Conservation (phyloP, 2,329 filamentous ascomycete genomes). For the Hypomyces perniciosus region DNA sequence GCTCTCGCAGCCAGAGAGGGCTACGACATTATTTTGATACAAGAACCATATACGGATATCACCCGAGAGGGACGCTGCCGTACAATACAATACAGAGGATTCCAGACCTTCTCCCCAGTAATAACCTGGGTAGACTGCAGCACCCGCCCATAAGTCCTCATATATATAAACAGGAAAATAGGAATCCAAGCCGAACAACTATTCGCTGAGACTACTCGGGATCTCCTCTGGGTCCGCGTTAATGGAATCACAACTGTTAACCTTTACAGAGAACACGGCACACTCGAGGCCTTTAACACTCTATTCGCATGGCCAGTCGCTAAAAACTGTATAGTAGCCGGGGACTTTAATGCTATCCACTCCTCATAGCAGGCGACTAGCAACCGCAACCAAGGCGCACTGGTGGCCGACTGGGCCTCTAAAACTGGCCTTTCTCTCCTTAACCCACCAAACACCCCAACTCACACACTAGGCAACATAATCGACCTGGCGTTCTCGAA, state of each 20-base stretch:
- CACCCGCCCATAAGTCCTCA: background rate
- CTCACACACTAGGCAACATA: conserved; percentile 4
- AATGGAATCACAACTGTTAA: background rate
- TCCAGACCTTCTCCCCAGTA: background rate
- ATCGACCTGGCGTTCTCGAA: conserved; percentile 15
- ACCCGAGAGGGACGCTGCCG: background rate
- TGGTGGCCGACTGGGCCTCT: background rate
- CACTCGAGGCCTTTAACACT: background rate
- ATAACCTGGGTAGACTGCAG: background rate
- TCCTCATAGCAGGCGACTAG: background rate
- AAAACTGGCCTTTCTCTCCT: background rate
- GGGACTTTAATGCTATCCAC: background rate
- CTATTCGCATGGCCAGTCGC: background rate
- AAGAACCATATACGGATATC: background rate
- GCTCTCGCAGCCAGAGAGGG: background rate
- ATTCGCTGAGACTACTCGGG: background rate
- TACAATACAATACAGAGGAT: background rate
- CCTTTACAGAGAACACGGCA: background rate
- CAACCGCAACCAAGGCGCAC: no score
- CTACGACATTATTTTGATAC: background rate
- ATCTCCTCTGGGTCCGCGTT: background rate
- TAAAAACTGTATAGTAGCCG: background rate
- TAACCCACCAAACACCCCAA: background rate
- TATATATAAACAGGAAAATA: background rate
- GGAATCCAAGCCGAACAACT: background rate